Conservation (phyloP, 306 rosid genomes). For the Heteromeles arbutifolia region DNA sequence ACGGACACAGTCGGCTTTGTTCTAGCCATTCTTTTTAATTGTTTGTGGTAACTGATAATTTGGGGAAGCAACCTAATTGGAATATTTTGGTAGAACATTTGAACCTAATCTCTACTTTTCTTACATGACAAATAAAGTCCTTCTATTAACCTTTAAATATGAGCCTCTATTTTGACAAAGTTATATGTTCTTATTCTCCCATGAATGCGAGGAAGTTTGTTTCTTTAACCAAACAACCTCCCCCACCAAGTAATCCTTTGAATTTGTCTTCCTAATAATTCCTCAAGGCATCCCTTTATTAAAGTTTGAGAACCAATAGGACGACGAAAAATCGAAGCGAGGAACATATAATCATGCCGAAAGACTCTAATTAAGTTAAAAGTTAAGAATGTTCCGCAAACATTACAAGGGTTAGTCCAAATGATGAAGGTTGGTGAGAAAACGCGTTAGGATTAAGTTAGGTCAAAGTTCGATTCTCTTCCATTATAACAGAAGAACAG, state of each 20-base stretch:
- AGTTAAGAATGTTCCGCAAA: not conserved
- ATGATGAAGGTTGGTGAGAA: no score
- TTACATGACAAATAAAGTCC: no score
- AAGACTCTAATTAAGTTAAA: not conserved
- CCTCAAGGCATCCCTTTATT: not conserved
- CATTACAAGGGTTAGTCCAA: no score
- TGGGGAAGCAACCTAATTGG: no score
- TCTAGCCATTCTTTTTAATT: no score
- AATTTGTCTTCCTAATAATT: not conserved
- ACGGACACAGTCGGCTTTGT: not conserved
- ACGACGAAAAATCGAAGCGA: not conserved
- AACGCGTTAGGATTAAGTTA: no score
- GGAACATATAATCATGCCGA: not conserved
- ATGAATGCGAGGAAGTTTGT: not conserved
- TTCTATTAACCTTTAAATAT: not conserved
- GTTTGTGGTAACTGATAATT: no score
- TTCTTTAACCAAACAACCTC: no score
- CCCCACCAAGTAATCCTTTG: not conserved
- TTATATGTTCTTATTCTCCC: constrained; percentile 5
- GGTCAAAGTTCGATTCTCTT: no score
- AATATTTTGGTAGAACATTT: no score
- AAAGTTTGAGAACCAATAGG: not conserved
- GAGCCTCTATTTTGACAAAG: constrained; percentile 6
- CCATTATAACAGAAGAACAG: no score
- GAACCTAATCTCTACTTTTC: no score